phyloP scores from a whole-genome alignment of 2,329 filamentous ascomycete species.

The Ceratocystis ficicola region DNA sequence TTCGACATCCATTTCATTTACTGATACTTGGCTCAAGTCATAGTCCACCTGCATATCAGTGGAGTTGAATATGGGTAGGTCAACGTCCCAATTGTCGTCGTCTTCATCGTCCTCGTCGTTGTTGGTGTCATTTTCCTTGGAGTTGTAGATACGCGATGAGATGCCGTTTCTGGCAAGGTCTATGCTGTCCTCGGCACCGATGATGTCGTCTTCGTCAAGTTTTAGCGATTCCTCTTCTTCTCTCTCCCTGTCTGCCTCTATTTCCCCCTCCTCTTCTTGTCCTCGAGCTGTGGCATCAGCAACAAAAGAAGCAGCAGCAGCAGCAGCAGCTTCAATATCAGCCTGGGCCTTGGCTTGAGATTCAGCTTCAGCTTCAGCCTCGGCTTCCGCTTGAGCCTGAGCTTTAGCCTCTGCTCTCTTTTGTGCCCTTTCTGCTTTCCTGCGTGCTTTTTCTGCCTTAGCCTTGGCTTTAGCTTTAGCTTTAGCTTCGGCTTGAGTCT shows the following conservation, averaged over 20 bases:
- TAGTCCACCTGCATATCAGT: conserved; percentile 14
- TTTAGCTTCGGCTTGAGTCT: too few relatives aligned
- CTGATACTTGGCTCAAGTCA: conserved; percentile 16
- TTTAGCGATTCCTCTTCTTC: conserved; percentile 8
- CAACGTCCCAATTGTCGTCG: conserved; percentile 19
- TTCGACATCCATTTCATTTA: conserved; percentile 3
- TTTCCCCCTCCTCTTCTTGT: not conserved
- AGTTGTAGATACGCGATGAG: not conserved
- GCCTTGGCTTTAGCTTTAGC: too few relatives aligned
- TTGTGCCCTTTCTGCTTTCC: too few relatives aligned
- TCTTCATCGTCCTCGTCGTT: conserved; percentile 17
- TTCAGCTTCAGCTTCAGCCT: not conserved
- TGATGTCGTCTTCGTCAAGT: conserved; percentile 1
- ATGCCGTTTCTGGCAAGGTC: not conserved
- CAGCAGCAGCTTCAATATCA: not conserved
- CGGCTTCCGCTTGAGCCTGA: too few relatives aligned
- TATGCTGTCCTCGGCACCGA: conserved; percentile 5
- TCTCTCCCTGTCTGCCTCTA: not conserved
- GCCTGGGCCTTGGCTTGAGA: not conserved
- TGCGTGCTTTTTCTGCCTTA: too few relatives aligned
- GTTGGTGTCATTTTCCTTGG: not conserved
- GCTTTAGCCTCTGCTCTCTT: too few relatives aligned
- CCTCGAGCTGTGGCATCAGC: too few relatives aligned
- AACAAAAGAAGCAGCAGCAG: not conserved
- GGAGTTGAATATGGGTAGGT: conserved; percentile 19